Conservation (phyloP, 345 rosid species). For the Microthlaspi erraticum region DNA sequence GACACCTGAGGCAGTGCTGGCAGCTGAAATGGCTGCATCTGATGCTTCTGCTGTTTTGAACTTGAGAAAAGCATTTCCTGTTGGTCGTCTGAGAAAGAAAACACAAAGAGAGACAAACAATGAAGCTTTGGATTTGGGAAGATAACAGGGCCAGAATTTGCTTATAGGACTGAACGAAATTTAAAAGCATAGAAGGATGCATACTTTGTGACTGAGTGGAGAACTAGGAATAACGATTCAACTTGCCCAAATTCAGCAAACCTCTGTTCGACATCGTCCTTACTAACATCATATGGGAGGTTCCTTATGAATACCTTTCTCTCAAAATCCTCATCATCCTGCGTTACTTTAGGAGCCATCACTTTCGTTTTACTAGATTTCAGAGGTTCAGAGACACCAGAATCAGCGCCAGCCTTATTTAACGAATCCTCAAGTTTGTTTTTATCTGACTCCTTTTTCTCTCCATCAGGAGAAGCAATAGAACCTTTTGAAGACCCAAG, state of each 20-base stretch:
- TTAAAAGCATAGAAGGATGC: conserved; percentile 17
- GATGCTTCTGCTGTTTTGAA: conserved; percentile 77
- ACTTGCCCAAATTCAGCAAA: conserved; percentile 80
- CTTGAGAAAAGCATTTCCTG: conserved; percentile 90
- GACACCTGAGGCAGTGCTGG: conserved; percentile 60
- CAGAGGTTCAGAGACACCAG: conserved; percentile 47
- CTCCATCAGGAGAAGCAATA: conserved; percentile 47
- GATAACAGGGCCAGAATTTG: conserved; percentile 6
- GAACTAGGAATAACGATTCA: conserved; percentile 74
- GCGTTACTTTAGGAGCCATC: conserved; percentile 45
- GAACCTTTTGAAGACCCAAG: conserved; percentile 56
- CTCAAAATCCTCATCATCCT: conserved; percentile 64
- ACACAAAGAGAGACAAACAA: conserved; percentile 10
- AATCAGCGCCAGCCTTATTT: conserved; percentile 44
- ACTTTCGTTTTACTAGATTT: conserved; percentile 49
- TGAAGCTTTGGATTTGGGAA: conserved; percentile 12
- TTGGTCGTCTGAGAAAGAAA: conserved; percentile 73
- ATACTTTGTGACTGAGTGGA: conserved; percentile 88
- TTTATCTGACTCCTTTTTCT: conserved; percentile 45
- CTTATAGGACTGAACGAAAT: conserved; percentile 3
- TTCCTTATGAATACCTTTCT: conserved; percentile 80
- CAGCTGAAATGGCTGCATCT: conserved; percentile 75
- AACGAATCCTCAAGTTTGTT: conserved; percentile 38
- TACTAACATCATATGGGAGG: conserved; percentile 77
- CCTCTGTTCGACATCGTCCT: conserved; percentile 74